Evolutionary conservation across 2,329 filamentous ascomycete species (phyloP), one percentile per base, ranked within the genome.

Genomic region (Raffaelea ambrosiae): DNA sequence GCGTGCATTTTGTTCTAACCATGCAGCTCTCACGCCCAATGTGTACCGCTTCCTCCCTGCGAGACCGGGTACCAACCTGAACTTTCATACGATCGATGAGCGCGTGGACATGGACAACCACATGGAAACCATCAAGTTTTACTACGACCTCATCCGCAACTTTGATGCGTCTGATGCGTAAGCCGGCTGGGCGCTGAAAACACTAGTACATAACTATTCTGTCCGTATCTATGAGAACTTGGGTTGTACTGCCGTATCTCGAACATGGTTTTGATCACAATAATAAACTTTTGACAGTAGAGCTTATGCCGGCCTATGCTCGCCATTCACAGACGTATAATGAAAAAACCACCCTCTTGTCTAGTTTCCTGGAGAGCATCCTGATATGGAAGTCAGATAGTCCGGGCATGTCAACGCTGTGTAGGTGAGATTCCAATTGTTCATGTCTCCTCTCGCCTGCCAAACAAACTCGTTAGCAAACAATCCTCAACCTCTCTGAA

Each of bases 41-140:
- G 72, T 76, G 45, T 76, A 68, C 52, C 68, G 75, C 13, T 78
- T 70, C 57, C 61, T 57, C 1, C 74, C 74, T 8, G 16, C 45
- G 21, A 41, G 3, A 61, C 63, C 63, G 66, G 33, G 58, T 61
- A 0, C 59, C 19, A 54, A 54, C 2, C 38, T 65, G 9, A 57
- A 57, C 1, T 60, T 68, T 4, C 69, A 72, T 48, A 68, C 66
- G 0, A 61, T 70, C 3, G 58, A 71, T 49, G 69, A 71, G 58
- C 62, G 58, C 44, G 43, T 65, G 1, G 66, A 63, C 22, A 59
- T 69, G 22, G 2, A 47, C 40, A 58, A 55, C 2, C 67, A 70
- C 47, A 54, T 66, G 40, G 62, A 62, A 23, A 48, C 54, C 3
- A 61, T 67, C 1, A 58, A 58, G 45, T 70, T 67, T 63, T 69